A percentile compares a stretch with the other conserved stretches of the same genome.
phyloP scores from a whole-genome alignment of 106 monocot species.

The Acorus calamus region DNA sequence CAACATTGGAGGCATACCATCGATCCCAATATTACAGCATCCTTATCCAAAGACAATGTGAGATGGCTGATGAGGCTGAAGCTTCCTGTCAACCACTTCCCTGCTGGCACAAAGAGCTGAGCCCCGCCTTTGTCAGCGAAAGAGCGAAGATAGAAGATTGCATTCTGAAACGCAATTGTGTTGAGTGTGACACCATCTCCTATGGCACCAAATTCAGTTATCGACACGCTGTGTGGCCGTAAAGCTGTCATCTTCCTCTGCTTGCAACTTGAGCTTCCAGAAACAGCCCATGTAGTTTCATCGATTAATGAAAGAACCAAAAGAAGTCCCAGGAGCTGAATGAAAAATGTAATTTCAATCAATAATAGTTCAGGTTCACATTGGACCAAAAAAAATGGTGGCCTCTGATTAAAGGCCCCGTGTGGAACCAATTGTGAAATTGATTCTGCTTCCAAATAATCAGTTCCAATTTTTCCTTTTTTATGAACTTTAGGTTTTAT shows the following conservation, averaged over 20 bases:
- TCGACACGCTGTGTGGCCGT: slow-evolving; percentile 38
- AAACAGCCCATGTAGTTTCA: slow-evolving; percentile 3
- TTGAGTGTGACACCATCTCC: slow-evolving; percentile 54
- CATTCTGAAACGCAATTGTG: slow-evolving; percentile 47
- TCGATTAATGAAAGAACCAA: slow-evolving; percentile 10
- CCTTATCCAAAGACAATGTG: slow-evolving; percentile 42
- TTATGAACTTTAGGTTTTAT: no score
- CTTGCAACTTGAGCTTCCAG: slow-evolving; percentile 18
- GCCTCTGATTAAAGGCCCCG: not conserved
- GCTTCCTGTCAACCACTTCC: slow-evolving; percentile 53
- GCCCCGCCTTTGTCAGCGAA: slow-evolving; percentile 50
- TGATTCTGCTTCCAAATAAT: no score
- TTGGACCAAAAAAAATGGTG: not conserved
- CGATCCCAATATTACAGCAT: slow-evolving; percentile 50
- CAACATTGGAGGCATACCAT: slow-evolving; percentile 16
- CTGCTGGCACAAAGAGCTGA: slow-evolving; percentile 45
- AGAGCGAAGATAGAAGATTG: slow-evolving; percentile 42
- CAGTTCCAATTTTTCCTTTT: no score
- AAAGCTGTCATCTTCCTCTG: slow-evolving; percentile 7
- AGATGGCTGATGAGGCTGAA: slow-evolving; percentile 50
- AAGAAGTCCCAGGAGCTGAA: slow-evolving; percentile 17
- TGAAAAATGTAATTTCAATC: not conserved
- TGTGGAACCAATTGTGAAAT: not conserved
- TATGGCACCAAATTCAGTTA: slow-evolving; percentile 50
- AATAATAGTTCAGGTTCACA: not conserved